Base-by-base conservation (phyloP, 352 stramenopile species). In the Pythium angustatum region DNA sequence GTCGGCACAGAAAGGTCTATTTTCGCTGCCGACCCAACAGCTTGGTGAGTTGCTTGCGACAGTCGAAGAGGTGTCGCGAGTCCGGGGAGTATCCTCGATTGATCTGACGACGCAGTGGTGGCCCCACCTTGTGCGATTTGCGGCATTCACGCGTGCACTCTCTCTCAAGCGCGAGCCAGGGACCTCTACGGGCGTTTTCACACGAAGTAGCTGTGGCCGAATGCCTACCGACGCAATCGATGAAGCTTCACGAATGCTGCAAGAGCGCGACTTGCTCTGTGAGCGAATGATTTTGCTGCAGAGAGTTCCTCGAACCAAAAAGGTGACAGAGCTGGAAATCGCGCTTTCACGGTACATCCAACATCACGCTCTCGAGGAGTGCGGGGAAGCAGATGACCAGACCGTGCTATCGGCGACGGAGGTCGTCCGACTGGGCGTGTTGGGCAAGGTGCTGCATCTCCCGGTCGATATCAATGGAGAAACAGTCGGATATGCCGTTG, bases 361-460 rank as follows among this genome's bases (percentile, higher is more conserved):
- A 17, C 84, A 87, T 45, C 55, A 91, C 15, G 80, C 82, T 27
- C 71, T 91, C 21, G 79, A 93, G 52, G 83, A 90, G 41, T 93
- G 82, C 34, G 84, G 84, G 9, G 84, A 91, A 73, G 81, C 80
- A 4, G 84, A 93, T 38, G 84, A 93, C 54, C 79, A 88, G 47
- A 93, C 79, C 31, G 83, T 91, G 21, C 79, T 83, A 43, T 91
- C 81, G 12, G 85, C 85, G 6, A 78, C 81, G 14, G 73, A 85
- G 27, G 75, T 84, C 0, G 80, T 77, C 56, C 79, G 83, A 2
- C 83, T 87, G 58, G 85, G 85, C 11, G 85, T 91, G 38, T 53
- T 90, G 14, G 75, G 76, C 5, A 76, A 73, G 30, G 72, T 93
- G 7, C 48, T 93, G 10, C 80, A 82, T 50, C 66, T 90, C 24